phyloP scores from a whole-genome alignment of 2,329 filamentous ascomycete genomes.

The Fusarium luffae region DNA sequence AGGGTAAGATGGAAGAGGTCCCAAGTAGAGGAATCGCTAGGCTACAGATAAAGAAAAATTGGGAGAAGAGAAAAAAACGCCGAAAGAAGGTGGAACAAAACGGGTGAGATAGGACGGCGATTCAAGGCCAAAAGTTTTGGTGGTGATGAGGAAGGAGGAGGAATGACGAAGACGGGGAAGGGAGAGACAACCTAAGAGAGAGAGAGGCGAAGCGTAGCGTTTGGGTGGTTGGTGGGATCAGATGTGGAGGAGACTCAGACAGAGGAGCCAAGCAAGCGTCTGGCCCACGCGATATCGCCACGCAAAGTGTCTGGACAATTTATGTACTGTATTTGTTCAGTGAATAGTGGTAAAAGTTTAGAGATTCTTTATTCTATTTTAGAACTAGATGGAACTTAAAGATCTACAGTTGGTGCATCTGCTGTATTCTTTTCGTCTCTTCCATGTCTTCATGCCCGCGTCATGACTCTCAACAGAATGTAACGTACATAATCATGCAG shows the following conservation, averaged over 20 bases:
- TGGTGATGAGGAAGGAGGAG: slow-evolving; percentile 21
- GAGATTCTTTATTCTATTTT: not conserved
- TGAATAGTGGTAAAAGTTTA: not conserved
- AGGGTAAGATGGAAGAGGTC: slow-evolving; percentile 2
- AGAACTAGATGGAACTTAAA: not conserved
- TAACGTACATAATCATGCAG: not conserved
- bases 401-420: not conserved
- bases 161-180: slow-evolving; percentile 29
- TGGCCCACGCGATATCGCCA: slow-evolving; percentile 41
- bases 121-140: slow-evolving; percentile 18
- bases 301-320: slow-evolving; percentile 4
- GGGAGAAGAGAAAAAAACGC: slow-evolving; percentile 13
- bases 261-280: slow-evolving; percentile 25
- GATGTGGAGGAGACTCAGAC: slow-evolving; percentile 33
- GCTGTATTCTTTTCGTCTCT: not conserved
- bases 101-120: slow-evolving; percentile 12
- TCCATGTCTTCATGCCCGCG: not conserved
- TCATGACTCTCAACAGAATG: not conserved
- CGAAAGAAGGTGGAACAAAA: slow-evolving; percentile 22
- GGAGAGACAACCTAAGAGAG: slow-evolving; percentile 17
- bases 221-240: slow-evolving; percentile 32
- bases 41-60: slow-evolving; percentile 7
- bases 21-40: not conserved
- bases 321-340: not conserved
- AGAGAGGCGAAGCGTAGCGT: slow-evolving; percentile 20